Evolutionary conservation across 1,139 yeast genomes (phyloP), one percentile per base, ranked within the genome.

Genomic region (Candida sp.): DNA sequence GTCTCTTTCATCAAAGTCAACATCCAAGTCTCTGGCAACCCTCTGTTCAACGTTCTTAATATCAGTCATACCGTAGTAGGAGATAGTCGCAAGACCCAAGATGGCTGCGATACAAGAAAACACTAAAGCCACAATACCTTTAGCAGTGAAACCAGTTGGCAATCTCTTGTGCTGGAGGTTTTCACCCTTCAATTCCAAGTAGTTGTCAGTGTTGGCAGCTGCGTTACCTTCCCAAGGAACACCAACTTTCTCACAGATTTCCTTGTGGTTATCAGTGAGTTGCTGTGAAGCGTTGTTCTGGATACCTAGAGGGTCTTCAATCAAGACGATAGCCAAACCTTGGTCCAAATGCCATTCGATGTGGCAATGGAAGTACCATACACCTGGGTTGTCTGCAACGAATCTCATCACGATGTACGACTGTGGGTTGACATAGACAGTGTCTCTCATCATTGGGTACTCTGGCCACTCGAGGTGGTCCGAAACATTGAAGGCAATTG

Each of bases 341-440:
- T 90, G 97, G 62, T 83, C 85, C 75, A 91, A 80, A 73, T 91
- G 97, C 97, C 97, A 91, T 63, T 91, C 97, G 58, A 91, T 86
- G 63, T 91, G 97, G 72, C 97, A 91, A 68, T 91, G 97, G 89
- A 91, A 91, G 63, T 88, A 79, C 96, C 96, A 90, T 39, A 90
- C 91, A 62, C 97, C 97, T 22, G 97, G 97, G 67, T 90, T 90
- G 62, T 86, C 84, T 46, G 96, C 91, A 58, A 73, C 79, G 67
- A 88, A 87, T 63, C 96, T 74, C 42, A 88, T 58, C 3, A 86
- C 91, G 47, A 85, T 64, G 61, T 84, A 81, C 1, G 92, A 89
- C 58, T 85, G 84, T 31, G 89, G 84, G 53, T 84, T 80, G 28
- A 87, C 85, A 53, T 80, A 73, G 25, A 82, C 81, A 1, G 90